Percentiles rank a stretch among this genome's conserved stretches.
Evolutionary conservation across 2,329 filamentous ascomycete genomes (phyloP).

Genomic region (Botryotinia narcissicola): DNA sequence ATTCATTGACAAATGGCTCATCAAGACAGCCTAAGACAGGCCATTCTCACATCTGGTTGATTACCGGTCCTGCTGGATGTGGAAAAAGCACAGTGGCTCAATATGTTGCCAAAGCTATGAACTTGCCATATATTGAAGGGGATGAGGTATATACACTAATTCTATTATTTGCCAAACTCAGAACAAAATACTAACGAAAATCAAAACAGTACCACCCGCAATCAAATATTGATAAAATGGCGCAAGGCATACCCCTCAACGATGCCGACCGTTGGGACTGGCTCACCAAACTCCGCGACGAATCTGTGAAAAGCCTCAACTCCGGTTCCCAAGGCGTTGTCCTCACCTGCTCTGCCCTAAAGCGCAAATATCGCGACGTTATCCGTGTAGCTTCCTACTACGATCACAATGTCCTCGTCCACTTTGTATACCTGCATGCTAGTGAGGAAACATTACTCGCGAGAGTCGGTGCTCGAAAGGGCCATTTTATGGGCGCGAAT

Average conservation of each 20-base stretch:
- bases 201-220: constrained; percentile 64
- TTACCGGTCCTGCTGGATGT: constrained; percentile 76
- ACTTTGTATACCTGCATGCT: constrained; percentile 90
- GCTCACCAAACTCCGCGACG: constrained; percentile 75
- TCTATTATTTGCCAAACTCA: neutral
- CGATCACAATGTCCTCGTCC: constrained; percentile 69
- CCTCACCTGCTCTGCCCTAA: constrained; percentile 91
- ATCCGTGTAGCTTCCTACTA: constrained; percentile 79
- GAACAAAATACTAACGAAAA: constrained; percentile 5
- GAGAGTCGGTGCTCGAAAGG: constrained; percentile 70
- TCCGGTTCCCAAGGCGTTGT: constrained; percentile 71
- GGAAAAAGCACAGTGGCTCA: constrained; percentile 75
- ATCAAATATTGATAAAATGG: constrained; percentile 90
- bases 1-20: constrained; percentile 26
- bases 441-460: constrained; percentile 71
- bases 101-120: constrained; percentile 59
- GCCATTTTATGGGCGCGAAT: constrained; percentile 91
- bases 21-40: constrained; percentile 28
- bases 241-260: constrained; percentile 75
- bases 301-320: constrained; percentile 54
- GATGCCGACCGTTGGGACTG: constrained; percentile 98
- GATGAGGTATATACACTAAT: constrained; percentile 59
- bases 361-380: constrained; percentile 94
- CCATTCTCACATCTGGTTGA: constrained; percentile 72
- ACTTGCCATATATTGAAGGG: constrained; percentile 72